These are phyloP conservation scores for Russula brevipes DNA, from an alignment of 768 basidiomycete species.

Conservation along the genomic window DNA sequence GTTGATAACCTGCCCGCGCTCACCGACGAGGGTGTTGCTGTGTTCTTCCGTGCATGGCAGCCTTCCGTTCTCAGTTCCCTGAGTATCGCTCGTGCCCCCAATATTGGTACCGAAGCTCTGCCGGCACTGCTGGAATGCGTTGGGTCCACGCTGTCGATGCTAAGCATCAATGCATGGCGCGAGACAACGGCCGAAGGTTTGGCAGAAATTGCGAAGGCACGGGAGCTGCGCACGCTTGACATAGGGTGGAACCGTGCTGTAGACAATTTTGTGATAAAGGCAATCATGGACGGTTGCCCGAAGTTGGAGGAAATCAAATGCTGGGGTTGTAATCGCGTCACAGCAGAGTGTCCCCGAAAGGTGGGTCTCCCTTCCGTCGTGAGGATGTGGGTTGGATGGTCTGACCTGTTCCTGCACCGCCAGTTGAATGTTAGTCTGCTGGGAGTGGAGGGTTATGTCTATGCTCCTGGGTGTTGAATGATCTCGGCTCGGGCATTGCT, in stretches of 20 bases:
- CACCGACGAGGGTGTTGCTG: slow-evolving; percentile 63
- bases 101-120: slow-evolving; percentile 34
- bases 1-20: slow-evolving; percentile 55
- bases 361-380: slow-evolving; percentile 31
- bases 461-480: neutral
- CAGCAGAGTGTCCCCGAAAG: slow-evolving; percentile 44
- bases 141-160: slow-evolving; percentile 46
- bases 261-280: slow-evolving; percentile 78
- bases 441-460: slow-evolving; percentile 24
- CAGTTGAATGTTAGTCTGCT: slow-evolving; percentile 30
- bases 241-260: slow-evolving; percentile 80
- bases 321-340: slow-evolving; percentile 52
- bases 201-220: slow-evolving; percentile 33
- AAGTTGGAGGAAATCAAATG: slow-evolving; percentile 44
- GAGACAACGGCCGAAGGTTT: slow-evolving; percentile 49
- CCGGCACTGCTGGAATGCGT: slow-evolving; percentile 57
- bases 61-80: slow-evolving; percentile 35
- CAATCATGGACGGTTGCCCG: slow-evolving; percentile 46
- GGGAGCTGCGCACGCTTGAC: slow-evolving; percentile 56
- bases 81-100: slow-evolving; percentile 18
- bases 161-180: slow-evolving; percentile 79
- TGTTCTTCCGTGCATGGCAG: slow-evolving; percentile 59
- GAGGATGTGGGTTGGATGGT: neutral
- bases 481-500: neutral
- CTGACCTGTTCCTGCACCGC: neutral